A percentile compares a stretch with the other conserved stretches of the same genome.
Conservation (phyloP, 495 filamentous ascomycete species). For the Amphirosellinia nigrospora region DNA sequence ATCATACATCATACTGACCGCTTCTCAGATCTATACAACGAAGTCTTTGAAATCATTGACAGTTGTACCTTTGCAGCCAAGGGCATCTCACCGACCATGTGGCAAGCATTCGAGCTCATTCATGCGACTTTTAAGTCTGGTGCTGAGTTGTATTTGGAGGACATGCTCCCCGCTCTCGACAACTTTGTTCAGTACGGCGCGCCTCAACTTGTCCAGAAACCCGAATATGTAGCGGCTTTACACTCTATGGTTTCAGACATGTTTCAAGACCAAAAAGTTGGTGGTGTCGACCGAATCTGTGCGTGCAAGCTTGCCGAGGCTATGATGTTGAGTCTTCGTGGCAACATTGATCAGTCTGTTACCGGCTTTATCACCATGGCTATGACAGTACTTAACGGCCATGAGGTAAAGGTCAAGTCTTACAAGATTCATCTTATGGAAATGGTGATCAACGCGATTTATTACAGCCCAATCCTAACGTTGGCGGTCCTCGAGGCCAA, state of each 20-base stretch:
- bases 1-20: slow-evolving; percentile 3
- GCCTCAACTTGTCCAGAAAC: slow-evolving; percentile 77
- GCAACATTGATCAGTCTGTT: slow-evolving; percentile 85
- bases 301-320: slow-evolving; percentile 99
- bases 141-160: slow-evolving; percentile 96
- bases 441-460: slow-evolving; percentile 97
- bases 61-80: slow-evolving; percentile 99
- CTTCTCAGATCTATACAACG: slow-evolving; percentile 82
- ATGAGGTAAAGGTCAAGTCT: slow-evolving; percentile 80
- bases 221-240: slow-evolving; percentile 83
- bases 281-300: slow-evolving; percentile 94
- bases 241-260: slow-evolving; percentile 80
- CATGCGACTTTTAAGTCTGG: slow-evolving; percentile 96
- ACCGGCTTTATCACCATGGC: slow-evolving; percentile 86
- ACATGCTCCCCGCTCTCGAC: slow-evolving; percentile 97
- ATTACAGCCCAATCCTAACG: slow-evolving; percentile 87
- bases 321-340: slow-evolving; percentile 93
- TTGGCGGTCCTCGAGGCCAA: slow-evolving; percentile 87
- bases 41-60: slow-evolving; percentile 98
- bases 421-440: slow-evolving; percentile 97
- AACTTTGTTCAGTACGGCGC: slow-evolving; percentile 95
- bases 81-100: slow-evolving; percentile 93
- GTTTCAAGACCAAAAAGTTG: slow-evolving; percentile 80
- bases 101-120: slow-evolving; percentile 95
- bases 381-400: slow-evolving; percentile 76